Percentiles rank a stretch among this genome's conserved stretches.
These are phyloP conservation scores for Gypsophila paniculata DNA, from an alignment of 179 eudicot species.

Conservation along the genomic window DNA sequence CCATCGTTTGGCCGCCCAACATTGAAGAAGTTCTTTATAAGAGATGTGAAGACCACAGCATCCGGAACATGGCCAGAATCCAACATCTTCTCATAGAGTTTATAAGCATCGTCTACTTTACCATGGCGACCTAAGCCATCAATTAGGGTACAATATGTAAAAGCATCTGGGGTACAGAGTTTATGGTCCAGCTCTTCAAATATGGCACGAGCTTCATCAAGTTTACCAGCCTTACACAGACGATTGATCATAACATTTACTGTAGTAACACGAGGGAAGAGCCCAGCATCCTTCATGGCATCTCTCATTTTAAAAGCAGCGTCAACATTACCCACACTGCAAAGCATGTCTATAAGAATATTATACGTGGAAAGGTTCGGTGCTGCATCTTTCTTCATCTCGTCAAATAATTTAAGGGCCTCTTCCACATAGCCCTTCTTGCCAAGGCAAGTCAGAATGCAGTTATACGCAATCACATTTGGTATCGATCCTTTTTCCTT, in stretches of 20 bases:
- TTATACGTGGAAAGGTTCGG: slow-evolving; percentile 76
- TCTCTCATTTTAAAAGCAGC: slow-evolving; percentile 64
- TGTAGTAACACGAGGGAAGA: slow-evolving; percentile 63
- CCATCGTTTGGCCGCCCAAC: slow-evolving; percentile 71
- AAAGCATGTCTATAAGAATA: slow-evolving; percentile 76
- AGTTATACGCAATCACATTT: slow-evolving; percentile 79
- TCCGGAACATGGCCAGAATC: slow-evolving; percentile 59
- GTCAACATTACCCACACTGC: slow-evolving; percentile 58
- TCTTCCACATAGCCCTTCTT: slow-evolving; percentile 68
- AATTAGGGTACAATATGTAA: slow-evolving; percentile 76
- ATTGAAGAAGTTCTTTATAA: slow-evolving; percentile 67
- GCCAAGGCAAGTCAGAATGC: slow-evolving; percentile 80
- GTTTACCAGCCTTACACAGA: slow-evolving; percentile 58
- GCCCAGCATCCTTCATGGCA: slow-evolving; percentile 68
- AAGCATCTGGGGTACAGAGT: slow-evolving; percentile 62
- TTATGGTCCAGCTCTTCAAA: slow-evolving; percentile 69
- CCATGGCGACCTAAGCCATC: slow-evolving; percentile 82
- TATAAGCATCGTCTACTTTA: slow-evolving; percentile 84
- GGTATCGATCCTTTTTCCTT: slow-evolving; percentile 75
- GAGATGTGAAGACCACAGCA: slow-evolving; percentile 78
- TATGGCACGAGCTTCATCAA: slow-evolving; percentile 69
- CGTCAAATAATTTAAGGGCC: slow-evolving; percentile 58
- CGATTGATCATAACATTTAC: slow-evolving; percentile 89
- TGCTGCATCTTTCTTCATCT: slow-evolving; percentile 80
- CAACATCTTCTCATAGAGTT: slow-evolving; percentile 70